phyloP scores from a whole-genome alignment of 2,329 filamentous ascomycete genomes.

The Fusarium torulosum region DNA sequence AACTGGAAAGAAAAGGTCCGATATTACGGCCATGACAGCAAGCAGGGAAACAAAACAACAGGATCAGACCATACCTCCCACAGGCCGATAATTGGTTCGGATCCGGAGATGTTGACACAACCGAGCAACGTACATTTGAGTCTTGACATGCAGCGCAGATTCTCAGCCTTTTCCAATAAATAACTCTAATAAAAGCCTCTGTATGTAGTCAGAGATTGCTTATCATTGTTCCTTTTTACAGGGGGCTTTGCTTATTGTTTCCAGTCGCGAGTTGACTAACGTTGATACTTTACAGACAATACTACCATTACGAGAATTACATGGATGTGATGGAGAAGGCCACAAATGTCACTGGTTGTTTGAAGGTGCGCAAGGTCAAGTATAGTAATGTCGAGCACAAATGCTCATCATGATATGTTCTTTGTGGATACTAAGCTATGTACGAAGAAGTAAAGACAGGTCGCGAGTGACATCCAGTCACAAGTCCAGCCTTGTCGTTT shows the following conservation, averaged over 20 bases:
- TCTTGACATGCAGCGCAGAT: background rate
- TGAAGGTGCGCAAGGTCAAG: background rate
- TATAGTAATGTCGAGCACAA: background rate
- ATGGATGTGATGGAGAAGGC: background rate
- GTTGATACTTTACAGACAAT: background rate
- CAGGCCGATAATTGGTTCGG: background rate
- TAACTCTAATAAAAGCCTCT: too few species aligned
- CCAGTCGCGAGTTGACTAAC: background rate
- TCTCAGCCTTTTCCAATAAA: background rate
- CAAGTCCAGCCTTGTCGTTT: slow-evolving; percentile 14
- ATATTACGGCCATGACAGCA: slow-evolving; percentile 6
- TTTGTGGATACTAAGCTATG: slow-evolving; percentile 8
- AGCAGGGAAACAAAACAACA: background rate
- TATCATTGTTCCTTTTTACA: too few species aligned
- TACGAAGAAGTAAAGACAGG: slow-evolving; percentile 20
- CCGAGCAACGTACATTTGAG: slow-evolving; percentile 6
- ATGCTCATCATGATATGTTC: slow-evolving; percentile 12
- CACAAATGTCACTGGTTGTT: background rate
- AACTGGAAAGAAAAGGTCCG: slow-evolving; percentile 5
- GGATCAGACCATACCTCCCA: slow-evolving; percentile 2
- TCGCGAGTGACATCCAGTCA: slow-evolving; percentile 9
- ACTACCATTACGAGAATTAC: background rate
- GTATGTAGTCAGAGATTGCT: too few species aligned
- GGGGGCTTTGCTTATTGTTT: too few species aligned
- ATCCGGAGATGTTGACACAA: background rate